Percentiles rank a stretch among this genome's conserved stretches.
These are phyloP conservation scores for Ustilago trichophora DNA, from an alignment of 1,284 basidiomycete genomes.

Conservation along the genomic window DNA sequence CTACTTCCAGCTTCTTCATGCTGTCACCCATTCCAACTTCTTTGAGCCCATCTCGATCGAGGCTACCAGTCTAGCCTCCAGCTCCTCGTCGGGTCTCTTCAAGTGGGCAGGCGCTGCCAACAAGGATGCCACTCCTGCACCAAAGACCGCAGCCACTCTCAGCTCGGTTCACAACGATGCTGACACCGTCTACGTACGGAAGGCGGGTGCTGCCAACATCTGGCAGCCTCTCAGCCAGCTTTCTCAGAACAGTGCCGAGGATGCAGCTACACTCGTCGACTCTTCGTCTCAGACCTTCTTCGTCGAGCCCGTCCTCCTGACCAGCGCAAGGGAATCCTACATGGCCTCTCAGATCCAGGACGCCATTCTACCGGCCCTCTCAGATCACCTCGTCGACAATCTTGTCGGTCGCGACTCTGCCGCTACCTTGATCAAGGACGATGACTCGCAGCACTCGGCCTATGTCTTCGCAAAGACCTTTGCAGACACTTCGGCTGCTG, in stretches of 20 bases:
- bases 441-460: conserved; percentile 28
- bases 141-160: neutral
- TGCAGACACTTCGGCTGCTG: conserved; percentile 6
- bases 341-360: conserved; percentile 24
- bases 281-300: conserved; percentile 28
- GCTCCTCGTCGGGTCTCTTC: conserved; percentile 43
- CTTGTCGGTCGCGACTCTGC: conserved; percentile 9
- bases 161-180: conserved; percentile 4
- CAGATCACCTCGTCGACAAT: conserved; percentile 14
- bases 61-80: conserved; percentile 48
- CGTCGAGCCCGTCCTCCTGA: conserved; percentile 52
- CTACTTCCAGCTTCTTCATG: conserved; percentile 88
- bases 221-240: conserved; percentile 43
- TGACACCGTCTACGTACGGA: conserved; percentile 42
- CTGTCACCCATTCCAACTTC: conserved; percentile 75
- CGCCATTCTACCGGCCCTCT: conserved; percentile 27
- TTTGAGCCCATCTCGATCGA: conserved; percentile 59
- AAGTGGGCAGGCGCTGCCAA: conserved; percentile 31
- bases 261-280: conserved; percentile 11
- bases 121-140: conserved; percentile 1
- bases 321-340: conserved; percentile 42
- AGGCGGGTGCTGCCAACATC: conserved; percentile 29
- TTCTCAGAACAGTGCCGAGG: conserved; percentile 11
- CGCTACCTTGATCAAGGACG: conserved; percentile 20
- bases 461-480: conserved; percentile 43